These are phyloP conservation scores for Pythium rhizo-oryzae DNA, from an alignment of 352 stramenopile species.

Conservation along the genomic window DNA sequence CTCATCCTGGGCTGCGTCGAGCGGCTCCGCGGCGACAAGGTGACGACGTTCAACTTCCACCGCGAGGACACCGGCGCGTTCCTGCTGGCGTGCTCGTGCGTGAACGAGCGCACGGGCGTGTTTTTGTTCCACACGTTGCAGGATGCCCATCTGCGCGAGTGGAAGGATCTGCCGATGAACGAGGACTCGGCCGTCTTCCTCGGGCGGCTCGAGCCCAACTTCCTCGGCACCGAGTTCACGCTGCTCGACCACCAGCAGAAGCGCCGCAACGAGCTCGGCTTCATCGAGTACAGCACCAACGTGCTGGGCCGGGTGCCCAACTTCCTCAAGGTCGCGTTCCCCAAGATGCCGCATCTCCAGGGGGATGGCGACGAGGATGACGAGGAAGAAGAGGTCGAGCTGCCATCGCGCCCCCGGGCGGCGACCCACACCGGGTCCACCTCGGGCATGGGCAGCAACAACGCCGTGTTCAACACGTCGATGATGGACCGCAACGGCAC, in stretches of 20 bases:
- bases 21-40: slow-evolving; percentile 63
- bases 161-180: slow-evolving; percentile 71
- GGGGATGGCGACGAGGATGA: slow-evolving; percentile 14
- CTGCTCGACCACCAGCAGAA: slow-evolving; percentile 80
- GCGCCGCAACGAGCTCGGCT: slow-evolving; percentile 64
- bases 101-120: slow-evolving; percentile 63
- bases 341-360: slow-evolving; percentile 27
- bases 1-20: slow-evolving; percentile 74
- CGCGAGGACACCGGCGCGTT: slow-evolving; percentile 83
- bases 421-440: slow-evolving; percentile 20
- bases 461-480: slow-evolving; percentile 50
- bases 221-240: slow-evolving; percentile 86
- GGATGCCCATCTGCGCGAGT: slow-evolving; percentile 70
- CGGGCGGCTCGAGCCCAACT: slow-evolving; percentile 75
- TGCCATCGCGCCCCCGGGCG: slow-evolving; percentile 17
- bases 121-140: slow-evolving; percentile 88
- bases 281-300: slow-evolving; percentile 82
- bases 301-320: slow-evolving; percentile 80
- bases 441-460: slow-evolving; percentile 42
- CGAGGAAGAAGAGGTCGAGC: slow-evolving; percentile 14
- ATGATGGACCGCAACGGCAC: slow-evolving; percentile 53
- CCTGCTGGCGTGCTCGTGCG: slow-evolving; percentile 66
- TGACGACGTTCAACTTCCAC: slow-evolving; percentile 88
- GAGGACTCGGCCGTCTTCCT: slow-evolving; percentile 84
- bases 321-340: slow-evolving; percentile 67